Conservation (phyloP, 1,139 yeast genomes). For the Saccharomyces hybrid region DNA sequence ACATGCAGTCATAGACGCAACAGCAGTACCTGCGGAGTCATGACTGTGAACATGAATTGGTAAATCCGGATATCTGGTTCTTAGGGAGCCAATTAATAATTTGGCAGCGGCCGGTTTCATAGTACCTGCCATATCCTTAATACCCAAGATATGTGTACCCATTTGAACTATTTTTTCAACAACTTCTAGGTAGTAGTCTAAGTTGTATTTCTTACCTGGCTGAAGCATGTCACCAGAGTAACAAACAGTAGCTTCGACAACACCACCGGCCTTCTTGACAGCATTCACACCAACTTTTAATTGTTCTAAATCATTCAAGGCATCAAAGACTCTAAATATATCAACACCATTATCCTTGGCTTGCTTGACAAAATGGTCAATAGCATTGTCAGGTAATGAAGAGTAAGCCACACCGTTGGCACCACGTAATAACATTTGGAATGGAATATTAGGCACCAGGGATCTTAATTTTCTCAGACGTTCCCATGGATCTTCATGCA, state of each 20-base stretch:
- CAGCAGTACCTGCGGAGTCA: conserved; percentile 99
- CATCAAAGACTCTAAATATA: conserved; percentile 95
- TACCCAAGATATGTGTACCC: conserved; percentile 97
- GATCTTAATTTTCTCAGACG: conserved; percentile 81
- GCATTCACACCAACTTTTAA: conserved; percentile 97
- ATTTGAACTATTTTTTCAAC: conserved; percentile 78
- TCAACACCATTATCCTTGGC: conserved; percentile 96
- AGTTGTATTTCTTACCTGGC: conserved; percentile 90
- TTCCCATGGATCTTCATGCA: conserved; percentile 98
- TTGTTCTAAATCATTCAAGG: conserved; percentile 93
- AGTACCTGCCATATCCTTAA: conserved; percentile 99
- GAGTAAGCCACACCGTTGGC: conserved; percentile 99
- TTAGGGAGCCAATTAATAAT: conserved; percentile 65
- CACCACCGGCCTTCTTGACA: conserved; percentile 97
- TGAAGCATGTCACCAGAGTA: conserved; percentile 98
- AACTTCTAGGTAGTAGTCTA: conserved; percentile 76
- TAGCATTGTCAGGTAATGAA: conserved; percentile 95
- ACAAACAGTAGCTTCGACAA: conserved; percentile 95
- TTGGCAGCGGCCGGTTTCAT: conserved; percentile 92
- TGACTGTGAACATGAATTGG: conserved; percentile 99
- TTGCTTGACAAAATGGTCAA: conserved; percentile 90
- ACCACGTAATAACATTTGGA: conserved; percentile 98
- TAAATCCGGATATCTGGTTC: conserved; percentile 82
- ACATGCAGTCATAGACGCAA: conserved; percentile 90
- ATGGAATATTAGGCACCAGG: conserved; percentile 94